phyloP scores from a whole-genome alignment of 176 grass and related monocot species.

The Leersia perrieri region DNA sequence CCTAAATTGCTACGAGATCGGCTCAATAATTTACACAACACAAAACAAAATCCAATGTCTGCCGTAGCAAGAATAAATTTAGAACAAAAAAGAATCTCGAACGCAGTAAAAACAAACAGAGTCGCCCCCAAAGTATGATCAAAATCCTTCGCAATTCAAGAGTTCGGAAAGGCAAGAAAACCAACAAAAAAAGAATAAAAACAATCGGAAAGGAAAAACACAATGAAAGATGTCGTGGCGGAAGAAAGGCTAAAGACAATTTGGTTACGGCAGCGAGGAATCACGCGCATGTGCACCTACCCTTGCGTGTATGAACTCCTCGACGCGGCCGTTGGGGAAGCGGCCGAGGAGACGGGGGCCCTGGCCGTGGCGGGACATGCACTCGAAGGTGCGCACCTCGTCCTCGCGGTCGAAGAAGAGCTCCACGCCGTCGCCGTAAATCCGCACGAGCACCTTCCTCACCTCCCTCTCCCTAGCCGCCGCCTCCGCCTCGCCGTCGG shows the following conservation, averaged over 20 bases:
- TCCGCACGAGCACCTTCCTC: constrained; percentile 78
- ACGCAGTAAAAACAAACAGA: not conserved
- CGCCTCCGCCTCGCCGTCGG: not conserved
- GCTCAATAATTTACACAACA: not conserved
- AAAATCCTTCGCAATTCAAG: not conserved
- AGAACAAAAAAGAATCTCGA: not conserved
- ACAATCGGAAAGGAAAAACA: not conserved
- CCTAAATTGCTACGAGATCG: not conserved
- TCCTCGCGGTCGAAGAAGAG: constrained; percentile 89
- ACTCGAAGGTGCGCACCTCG: constrained; percentile 97
- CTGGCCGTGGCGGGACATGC: constrained; percentile 88
- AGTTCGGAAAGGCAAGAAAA: not conserved
- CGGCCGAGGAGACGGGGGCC: constrained; percentile 82
- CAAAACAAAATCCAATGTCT: constrained; percentile 14
- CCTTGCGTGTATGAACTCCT: constrained; percentile 99
- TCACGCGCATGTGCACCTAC: constrained; percentile 29
- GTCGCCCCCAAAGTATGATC: not conserved
- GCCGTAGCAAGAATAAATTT: constrained; percentile 19
- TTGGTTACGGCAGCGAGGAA: not conserved
- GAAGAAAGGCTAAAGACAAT: not conserved
- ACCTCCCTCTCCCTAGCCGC: constrained; percentile 42
- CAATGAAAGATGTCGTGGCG: not conserved
- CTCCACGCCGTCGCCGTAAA: constrained; percentile 93
- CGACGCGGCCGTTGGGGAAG: constrained; percentile 88
- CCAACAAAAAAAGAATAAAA: not conserved